Conservation (phyloP, 2,329 filamentous ascomycete genomes). For the Ascochyta pisi region DNA sequence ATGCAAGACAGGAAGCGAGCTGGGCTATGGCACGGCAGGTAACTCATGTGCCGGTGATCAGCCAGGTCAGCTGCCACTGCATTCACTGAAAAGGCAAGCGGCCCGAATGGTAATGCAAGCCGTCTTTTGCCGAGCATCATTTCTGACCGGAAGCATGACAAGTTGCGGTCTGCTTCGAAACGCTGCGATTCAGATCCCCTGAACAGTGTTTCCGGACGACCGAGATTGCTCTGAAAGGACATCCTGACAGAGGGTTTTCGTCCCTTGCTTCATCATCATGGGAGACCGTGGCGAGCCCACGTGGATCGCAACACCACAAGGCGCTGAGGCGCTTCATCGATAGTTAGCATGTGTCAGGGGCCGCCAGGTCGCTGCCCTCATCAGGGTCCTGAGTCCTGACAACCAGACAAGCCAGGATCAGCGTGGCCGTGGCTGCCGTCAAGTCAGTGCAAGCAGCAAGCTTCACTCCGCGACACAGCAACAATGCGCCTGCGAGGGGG, state of each 20-base stretch:
- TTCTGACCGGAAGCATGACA: constrained; percentile 26
- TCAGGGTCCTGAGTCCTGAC: not conserved
- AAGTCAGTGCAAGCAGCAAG: constrained; percentile 32
- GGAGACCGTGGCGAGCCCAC: constrained; percentile 22
- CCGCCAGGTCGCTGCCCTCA: not conserved
- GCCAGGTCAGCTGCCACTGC: constrained; percentile 27
- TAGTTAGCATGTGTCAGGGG: constrained; percentile 10
- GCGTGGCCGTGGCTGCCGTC: constrained; percentile 19
- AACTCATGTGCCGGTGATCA: constrained; percentile 16
- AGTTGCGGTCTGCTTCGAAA: constrained; percentile 29
- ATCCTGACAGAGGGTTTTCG: constrained; percentile 1
- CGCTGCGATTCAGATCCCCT: constrained; percentile 19
- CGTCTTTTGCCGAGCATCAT: constrained; percentile 28
- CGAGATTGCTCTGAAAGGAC: constrained; percentile 15
- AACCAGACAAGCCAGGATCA: constrained; percentile 20
- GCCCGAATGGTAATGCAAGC: constrained; percentile 24
- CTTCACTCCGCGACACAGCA: constrained; percentile 24
- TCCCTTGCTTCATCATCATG: constrained; percentile 20
- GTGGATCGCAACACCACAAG: constrained; percentile 24
- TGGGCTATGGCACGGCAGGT: constrained; percentile 6
- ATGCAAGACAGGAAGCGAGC: constrained; percentile 21
- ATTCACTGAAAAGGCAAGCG: constrained; percentile 24
- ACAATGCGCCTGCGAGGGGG: constrained; percentile 8
- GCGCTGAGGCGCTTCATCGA: constrained; percentile 18
- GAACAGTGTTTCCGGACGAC: constrained; percentile 23